A percentile compares a stretch with the other conserved stretches of the same genome.
These are phyloP conservation scores for Oenanthe javanica DNA, from an alignment of 140 eudicot genomes.

Conservation along the genomic window DNA sequence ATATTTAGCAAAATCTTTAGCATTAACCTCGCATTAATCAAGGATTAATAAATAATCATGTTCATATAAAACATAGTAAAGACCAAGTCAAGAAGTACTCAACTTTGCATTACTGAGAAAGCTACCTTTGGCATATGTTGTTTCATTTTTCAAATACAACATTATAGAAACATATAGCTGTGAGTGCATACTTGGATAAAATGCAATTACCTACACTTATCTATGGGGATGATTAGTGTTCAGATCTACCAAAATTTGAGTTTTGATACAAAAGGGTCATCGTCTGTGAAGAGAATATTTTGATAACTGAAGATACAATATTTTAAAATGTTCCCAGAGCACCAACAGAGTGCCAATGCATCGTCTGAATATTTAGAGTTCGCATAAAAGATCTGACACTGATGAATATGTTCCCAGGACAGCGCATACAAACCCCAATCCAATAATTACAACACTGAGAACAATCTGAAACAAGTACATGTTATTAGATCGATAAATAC, in stretches of 20 bases:
- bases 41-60: not conserved
- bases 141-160: not conserved
- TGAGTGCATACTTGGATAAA: not conserved
- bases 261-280: not conserved
- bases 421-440: constrained; percentile 52
- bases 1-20: not conserved
- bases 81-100: not conserved
- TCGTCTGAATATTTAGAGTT: constrained; percentile 24
- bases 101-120: not conserved
- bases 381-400: constrained; percentile 23
- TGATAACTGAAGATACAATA: not conserved
- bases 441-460: constrained; percentile 44
- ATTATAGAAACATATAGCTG: not conserved
- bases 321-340: not conserved
- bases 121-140: not conserved
- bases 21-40: not conserved
- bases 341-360: not conserved
- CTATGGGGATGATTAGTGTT: not conserved
- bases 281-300: not conserved
- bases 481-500: not conserved
- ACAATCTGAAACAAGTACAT: constrained; percentile 33
- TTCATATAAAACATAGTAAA: not conserved
- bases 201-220: not conserved
- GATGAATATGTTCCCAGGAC: constrained; percentile 63
- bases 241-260: not conserved